Evolutionary conservation across 2,329 filamentous ascomycete genomes (phyloP), one percentile per base, ranked within the genome.

Genomic region (Monosporascus ibericus): DNA sequence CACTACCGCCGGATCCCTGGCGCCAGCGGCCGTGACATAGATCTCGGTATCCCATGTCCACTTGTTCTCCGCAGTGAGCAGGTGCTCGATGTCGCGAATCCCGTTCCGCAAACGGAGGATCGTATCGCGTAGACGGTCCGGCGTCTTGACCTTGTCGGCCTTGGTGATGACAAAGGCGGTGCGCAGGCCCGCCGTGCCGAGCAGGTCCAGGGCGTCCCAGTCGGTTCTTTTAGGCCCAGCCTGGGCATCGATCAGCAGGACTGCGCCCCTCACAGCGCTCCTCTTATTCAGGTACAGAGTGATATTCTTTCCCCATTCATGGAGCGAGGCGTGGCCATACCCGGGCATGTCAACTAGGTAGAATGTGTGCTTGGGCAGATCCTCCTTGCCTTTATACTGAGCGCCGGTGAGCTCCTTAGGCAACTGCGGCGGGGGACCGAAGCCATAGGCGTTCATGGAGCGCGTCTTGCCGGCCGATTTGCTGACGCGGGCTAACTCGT

Each of bases 151-250:
- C 62, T 81, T 82, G 59, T 84, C 81, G 15, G 75, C 77, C 65
- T 82, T 82, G 11, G 81, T 84, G 48, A 84, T 63, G 5, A 82
- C 72, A 1, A 82, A 72, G 6, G 74, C 61, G 1, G 77, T 79
- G 49, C 69, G 69, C 30, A 76, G 70, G 9, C 71, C 70, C 3
- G 71, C 68, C 48, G 72, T 66, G 48, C 75, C 69, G 57, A 84
- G 68, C 44, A 78, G 65, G 52, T 69, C 63, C 36, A 84, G 63
- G 55, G 78, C 70, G 65, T 73, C 70, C 14, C 64, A 63, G 59
- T 84, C 80, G 47, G 71, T 71, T 22, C 69, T 64, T 55, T 78
- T 76, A 2, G 81, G 65, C 15, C 74, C 75, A 46, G 80, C 78
- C 52, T 80, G 73, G 3, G 75, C 74, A 30, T 81, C 77, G 17